Base-by-base conservation (phyloP, 441 rosid species). In the Rhodomyrtus psidioides region DNA sequence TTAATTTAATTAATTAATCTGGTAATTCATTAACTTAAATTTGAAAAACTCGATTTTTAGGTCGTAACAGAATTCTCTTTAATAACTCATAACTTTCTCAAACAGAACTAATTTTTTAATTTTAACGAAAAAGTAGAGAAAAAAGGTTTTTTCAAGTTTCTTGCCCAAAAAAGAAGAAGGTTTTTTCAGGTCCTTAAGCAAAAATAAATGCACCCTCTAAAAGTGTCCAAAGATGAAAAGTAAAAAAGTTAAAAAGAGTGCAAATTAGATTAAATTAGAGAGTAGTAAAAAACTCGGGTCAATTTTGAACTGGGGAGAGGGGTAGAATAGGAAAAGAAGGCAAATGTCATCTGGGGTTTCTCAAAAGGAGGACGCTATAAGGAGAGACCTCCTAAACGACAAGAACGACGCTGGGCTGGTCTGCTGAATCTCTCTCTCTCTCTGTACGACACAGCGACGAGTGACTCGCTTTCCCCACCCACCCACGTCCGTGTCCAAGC, bases 221-320 rank as follows among this genome's bases (percentile, higher is more conserved):
- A 17, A 28, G 7, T 2, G 26, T 62, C 1, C 3, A 17, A 62
- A 62, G 76, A 62, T 60, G 42, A 16, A 60, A 60, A 60, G 74
- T 0, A 15, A 30, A 62, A 7, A 9, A 30, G 76, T 2, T 2
- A 62, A 62, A 1, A 1, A 23, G 39, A 42, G 42, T 16, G 6
- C 10, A 16, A 60, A 60, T 46, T 46, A 46, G 51, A 49, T 12
- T 9, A 19, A 65, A 34, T 21, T 65, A 34, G 46, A 19, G 76
- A 19, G 79, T 0, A 21, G 46, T 0, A 12, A 5, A 57, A 9
- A 34, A 5, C 7, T 0, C 2, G n/a, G 79, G 79, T 34, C 49
- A 34, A 65, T 34, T 65, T 70, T 21, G n/a, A 65, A 65, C 46
- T 2, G 2, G 12, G 46, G n/a, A 49, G 49, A 34, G n/a, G 79